Percentiles rank a stretch among this genome's conserved stretches.
Conservation (phyloP, 2,329 filamentous ascomycete species). For the Bertia moriformis region DNA sequence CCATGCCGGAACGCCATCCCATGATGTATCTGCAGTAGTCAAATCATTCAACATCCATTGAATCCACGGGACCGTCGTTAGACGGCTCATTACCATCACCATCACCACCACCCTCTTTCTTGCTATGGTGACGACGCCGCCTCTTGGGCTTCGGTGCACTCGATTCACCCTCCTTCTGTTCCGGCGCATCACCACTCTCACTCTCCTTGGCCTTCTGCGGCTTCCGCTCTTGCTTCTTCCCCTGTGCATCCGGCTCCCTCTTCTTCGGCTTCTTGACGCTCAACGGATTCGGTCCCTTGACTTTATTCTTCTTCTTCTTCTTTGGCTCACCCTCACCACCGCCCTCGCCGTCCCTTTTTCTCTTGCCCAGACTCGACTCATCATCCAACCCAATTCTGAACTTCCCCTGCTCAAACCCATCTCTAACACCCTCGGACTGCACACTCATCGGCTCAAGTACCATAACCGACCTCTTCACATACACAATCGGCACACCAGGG, state of each 20-base stretch:
- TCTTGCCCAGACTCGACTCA: constrained; percentile 26
- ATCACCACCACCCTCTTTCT: background rate
- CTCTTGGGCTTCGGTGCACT: background rate
- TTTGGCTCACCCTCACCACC: constrained; percentile 21
- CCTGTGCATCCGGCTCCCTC: constrained; percentile 8
- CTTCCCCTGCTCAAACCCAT: constrained; percentile 59
- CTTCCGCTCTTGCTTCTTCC: constrained; percentile 8
- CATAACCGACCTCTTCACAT: constrained; percentile 25
- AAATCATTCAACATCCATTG: too few species aligned
- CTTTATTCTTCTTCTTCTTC: constrained; percentile 39
- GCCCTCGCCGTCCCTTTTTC: constrained; percentile 29
- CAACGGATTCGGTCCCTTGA: constrained; percentile 58
- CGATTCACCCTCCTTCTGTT: background rate
- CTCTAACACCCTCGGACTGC: constrained; percentile 45
- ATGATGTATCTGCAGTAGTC: background rate
- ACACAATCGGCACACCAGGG: constrained; percentile 30
- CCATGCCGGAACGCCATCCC: background rate
- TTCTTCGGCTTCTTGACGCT: constrained; percentile 58
- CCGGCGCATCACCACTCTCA: background rate
- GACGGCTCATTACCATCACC: background rate
- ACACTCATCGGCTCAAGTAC: constrained; percentile 53
- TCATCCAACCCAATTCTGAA: constrained; percentile 55
- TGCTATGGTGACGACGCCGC: background rate
- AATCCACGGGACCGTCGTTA: too few species aligned
- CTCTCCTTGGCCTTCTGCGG: constrained; percentile 3